Percentiles rank a stretch among this genome's conserved stretches.
Evolutionary conservation across 768 basidiomycete species (phyloP).

Genomic region (Cubamyces lactineus): DNA sequence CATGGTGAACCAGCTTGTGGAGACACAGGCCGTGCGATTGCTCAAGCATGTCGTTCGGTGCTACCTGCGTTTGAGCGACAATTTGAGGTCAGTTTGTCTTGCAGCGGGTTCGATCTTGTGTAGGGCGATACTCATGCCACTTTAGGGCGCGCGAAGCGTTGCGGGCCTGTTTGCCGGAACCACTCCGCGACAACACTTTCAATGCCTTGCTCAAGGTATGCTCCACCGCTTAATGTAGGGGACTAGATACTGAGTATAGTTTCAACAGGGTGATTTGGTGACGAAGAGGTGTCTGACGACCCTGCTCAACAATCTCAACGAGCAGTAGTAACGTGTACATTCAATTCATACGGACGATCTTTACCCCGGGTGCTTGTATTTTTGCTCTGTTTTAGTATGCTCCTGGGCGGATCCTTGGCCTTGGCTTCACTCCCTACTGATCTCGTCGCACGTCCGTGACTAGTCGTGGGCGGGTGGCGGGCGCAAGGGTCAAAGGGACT

Average conservation of each 20-base stretch:
- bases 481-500: slow-evolving; percentile 5
- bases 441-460: no score
- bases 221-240: not conserved
- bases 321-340: slow-evolving; percentile 35
- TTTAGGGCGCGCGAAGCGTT: slow-evolving; percentile 91
- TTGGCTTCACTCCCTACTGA: not conserved
- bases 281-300: slow-evolving; percentile 94
- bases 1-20: slow-evolving; percentile 98
- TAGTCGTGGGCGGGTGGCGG: not conserved
- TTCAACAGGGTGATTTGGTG: slow-evolving; percentile 88
- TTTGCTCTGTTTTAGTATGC: slow-evolving; percentile 25
- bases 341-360: slow-evolving; percentile 17
- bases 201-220: slow-evolving; percentile 83
- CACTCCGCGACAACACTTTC: slow-evolving; percentile 93
- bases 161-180: slow-evolving; percentile 93
- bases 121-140: not conserved
- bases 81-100: slow-evolving; percentile 64
- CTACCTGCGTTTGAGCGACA: slow-evolving; percentile 94
- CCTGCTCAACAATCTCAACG: slow-evolving; percentile 84
- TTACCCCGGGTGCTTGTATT: slow-evolving; percentile 26
- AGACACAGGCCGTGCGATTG: slow-evolving; percentile 94
- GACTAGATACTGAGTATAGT: not conserved
- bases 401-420: slow-evolving; percentile 16
- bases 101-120: no score
- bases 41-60: slow-evolving; percentile 98